Evolutionary conservation across 2,329 filamentous ascomycete genomes (phyloP), one percentile per base, ranked within the genome.

Genomic region (Trichophyton verrucosum): DNA sequence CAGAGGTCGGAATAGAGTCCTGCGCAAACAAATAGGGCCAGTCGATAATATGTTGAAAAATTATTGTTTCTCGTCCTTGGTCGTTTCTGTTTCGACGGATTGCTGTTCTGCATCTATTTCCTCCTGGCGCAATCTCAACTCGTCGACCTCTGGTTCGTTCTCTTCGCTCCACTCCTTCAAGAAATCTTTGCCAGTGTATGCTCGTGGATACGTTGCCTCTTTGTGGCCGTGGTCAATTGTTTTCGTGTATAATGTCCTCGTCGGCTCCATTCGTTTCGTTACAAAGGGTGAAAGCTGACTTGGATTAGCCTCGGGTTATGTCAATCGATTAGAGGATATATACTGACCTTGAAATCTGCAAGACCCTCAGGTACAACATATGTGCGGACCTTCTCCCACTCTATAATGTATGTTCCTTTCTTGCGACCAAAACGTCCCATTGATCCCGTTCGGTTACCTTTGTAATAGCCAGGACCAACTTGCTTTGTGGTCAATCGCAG

Each of bases 391-490:
- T 95, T 96, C 61, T 80, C 76, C 81, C 82, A 95, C 66, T 97
- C 88, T 66, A 97, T 86, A 55, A 85, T 74, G 75, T 94, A 99
- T 49, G 68, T 70, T 63, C 74, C 73, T 64, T 72, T 73, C 62
- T 71, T 72, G 58, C 44, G 58, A 58, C 86, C 86, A 74, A 92
- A 94, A 72, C 85, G 83, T 73, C 94, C 94, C 85, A 95, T 91
- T 47, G 88, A 85, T 1, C 94, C 94, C 0, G 90, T 87, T 55
- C 91, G 82, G 69, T 88, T 96, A 72, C 94, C 94, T 81, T 97
- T 97, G 84, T 99, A 99, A 83, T 86, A 99, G 67, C 91, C 92
- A 72, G 90, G 89, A 73, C 87, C 88, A 72, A 92, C 86, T 75
- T 94, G 86, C 77, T 99, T 99, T 67, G 92, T 95, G 11, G 89